These are phyloP conservation scores for Exophiala calicioides DNA, from an alignment of 2,329 filamentous ascomycete genomes.

Conservation along the genomic window DNA sequence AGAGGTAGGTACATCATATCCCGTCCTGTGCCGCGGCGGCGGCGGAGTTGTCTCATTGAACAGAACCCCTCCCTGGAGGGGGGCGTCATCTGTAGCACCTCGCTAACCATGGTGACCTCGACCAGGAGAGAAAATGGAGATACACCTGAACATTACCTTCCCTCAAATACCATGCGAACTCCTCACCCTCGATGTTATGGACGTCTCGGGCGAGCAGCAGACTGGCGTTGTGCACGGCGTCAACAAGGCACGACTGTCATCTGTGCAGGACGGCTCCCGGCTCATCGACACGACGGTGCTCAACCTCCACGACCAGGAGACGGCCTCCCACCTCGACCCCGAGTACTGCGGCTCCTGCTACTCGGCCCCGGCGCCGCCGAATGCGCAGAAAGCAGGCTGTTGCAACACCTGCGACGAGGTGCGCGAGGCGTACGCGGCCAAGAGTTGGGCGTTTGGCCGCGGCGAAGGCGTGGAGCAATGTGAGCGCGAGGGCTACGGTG, in stretches of 20 bases:
- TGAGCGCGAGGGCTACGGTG: conserved; percentile 87
- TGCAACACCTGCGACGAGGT: conserved; percentile 98
- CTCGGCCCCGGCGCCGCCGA: conserved; percentile 72
- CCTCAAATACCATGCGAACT: conserved; percentile 92
- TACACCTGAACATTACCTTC: conserved; percentile 96
- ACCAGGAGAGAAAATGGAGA: conserved; percentile 98
- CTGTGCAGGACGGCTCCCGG: conserved; percentile 71
- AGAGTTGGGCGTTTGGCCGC: conserved; percentile 90
- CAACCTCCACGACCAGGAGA: conserved; percentile 67
- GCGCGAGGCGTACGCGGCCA: conserved; percentile 84
- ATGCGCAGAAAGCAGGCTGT: conserved; percentile 78
- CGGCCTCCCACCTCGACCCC: conserved; percentile 80
- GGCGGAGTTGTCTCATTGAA: no score
- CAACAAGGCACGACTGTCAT: conserved; percentile 79
- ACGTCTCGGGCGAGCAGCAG: conserved; percentile 95
- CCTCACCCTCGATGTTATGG: conserved; percentile 96
- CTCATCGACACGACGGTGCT: conserved; percentile 71
- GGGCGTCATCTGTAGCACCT: no score
- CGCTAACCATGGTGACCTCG: no score
- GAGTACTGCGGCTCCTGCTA: conserved; percentile 93
- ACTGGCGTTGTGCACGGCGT: conserved; percentile 91
- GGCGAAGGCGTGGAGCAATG: conserved; percentile 95
- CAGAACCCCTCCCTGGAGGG: no score
- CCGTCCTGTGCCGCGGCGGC: no score
- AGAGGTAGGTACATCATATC: conserved; percentile 64